These are phyloP conservation scores for Pestalotiopsis sp. DNA, from an alignment of 2,329 filamentous ascomycete species.

Conservation along the genomic window DNA sequence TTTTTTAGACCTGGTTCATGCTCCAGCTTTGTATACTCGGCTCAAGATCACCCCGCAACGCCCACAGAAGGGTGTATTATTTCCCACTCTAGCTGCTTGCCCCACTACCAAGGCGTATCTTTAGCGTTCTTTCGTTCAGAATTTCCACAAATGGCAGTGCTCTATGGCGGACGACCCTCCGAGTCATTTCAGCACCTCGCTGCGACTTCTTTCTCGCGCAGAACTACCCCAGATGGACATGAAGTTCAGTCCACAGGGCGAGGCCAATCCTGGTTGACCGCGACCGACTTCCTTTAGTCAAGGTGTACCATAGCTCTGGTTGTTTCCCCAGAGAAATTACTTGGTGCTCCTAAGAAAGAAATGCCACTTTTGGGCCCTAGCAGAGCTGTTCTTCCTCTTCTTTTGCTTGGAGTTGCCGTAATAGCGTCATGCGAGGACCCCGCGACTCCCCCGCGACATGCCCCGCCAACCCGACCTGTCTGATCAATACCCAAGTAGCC, in stretches of 20 bases:
- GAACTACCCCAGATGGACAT: constrained; percentile 1
- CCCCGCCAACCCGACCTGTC: not conserved
- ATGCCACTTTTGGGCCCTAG: not conserved
- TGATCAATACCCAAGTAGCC: not conserved
- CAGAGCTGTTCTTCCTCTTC: not conserved
- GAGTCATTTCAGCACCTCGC: not conserved
- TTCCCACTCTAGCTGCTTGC: not conserved
- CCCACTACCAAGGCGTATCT: not conserved
- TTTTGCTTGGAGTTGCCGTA: not conserved
- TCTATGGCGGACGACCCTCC: not conserved
- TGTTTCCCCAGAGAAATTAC: not conserved
- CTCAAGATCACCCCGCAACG: constrained; percentile 5
- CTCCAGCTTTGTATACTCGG: not conserved
- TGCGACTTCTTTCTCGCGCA: not conserved
- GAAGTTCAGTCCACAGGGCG: not conserved
- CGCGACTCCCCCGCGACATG: not conserved
- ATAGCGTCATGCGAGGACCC: not conserved
- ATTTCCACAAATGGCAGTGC: constrained; percentile 17
- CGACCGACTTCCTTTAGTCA: constrained; percentile 5
- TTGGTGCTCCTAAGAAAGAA: not conserved
- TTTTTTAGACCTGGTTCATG: not conserved
- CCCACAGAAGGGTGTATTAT: not conserved
- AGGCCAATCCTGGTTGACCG: constrained; percentile 7
- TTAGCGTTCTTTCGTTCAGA: constrained; percentile 13
- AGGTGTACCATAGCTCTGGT: too few species aligned